Base-by-base conservation (phyloP, 768 basidiomycete genomes). In the Lactarius vividus region DNA sequence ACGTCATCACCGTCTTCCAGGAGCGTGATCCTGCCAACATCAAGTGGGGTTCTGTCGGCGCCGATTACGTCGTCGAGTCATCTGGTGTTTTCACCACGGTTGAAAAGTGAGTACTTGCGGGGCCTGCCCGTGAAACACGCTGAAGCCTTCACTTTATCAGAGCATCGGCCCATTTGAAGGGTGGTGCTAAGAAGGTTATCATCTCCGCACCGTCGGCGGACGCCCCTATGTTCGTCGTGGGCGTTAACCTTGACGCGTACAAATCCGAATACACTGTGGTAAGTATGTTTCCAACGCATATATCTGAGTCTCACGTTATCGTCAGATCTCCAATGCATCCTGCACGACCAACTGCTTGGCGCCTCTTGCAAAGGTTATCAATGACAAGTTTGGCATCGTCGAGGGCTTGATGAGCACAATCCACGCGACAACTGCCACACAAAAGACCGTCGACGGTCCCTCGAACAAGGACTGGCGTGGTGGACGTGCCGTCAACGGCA, bases 291-390 rank as follows among this genome's bases (percentile, higher is more conserved):
- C 35, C 28, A 60, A 33, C 29, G 54, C 56, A 49, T 28, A 39
- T 56, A 33, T 68, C 13, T 37, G 18, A 20, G n/a, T 39, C 33
- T 60, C 63, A 37, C 53, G n/a, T 18, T 15, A 15, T 54, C 62
- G 13, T 53, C 71, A 88, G 87, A 92, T 98, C 79, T 99, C 96
- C 72, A 98, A 99, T 80, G 96, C 96, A 35, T 98, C 96, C 26
- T 98, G 96, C 88, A 98, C 96, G 55, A 99, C 96, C 78, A 99
- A 99, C 88, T 99, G 96, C 80, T 86, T 99, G 66, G 96, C 96
- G n/a, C 94, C 96, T 69, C 87, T 99, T 68, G 96, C 96, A 78
- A 99, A 99, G 84, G 89, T 98, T 78, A 84, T 99, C 83, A 73
- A 99, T 80, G 97, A 98, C 87, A 94, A 93, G 69, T 98, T 92